Base-by-base conservation (phyloP, 2,329 filamentous ascomycete species). In the Aspergillus sp. region DNA sequence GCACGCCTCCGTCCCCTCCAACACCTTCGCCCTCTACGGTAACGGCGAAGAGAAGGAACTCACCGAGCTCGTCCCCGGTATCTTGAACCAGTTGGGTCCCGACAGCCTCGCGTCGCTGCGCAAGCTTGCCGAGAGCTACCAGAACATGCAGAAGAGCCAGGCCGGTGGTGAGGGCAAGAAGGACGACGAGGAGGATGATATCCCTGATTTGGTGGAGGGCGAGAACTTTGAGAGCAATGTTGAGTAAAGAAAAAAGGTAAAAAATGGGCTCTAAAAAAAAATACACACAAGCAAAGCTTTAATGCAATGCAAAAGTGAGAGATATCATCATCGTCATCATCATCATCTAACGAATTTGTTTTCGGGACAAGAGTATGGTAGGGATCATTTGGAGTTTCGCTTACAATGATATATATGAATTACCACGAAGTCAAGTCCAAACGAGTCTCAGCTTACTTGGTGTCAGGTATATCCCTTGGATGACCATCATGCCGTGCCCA, bases 11-110 rank as follows among this genome's bases (percentile, higher is more conserved):
- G 90, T 97, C 61, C 89, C 91, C 64, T 83, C 90, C 74, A 98
- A 98, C 84, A 98, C 93, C 72, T 98, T 97, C 73, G 93, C 93
- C 75, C 94, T 98, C 79, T 98, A 97, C 80, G 93, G 93, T 63
- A 85, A 88, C 72, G 93, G 91, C 58, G 93, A 98, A 78, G 93
- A 98, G 77, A 98, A 98, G 83, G 93, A 98, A 79, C 87, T 98
- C 60, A 98, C 93, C 54, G 93, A 98, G 79, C 89, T 98, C 64
- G 93, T 98, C 58, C 93, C 93, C 64, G 93, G 93, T 57, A 98
- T 98, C 76, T 87, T 98, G 56, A 98, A 97, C 85, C 93, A 98
- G 80, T 88, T 98, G 55, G 93, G 93, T 66, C 93, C 93, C 66
- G 93, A 98, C 79, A 95, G 88, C 55, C 86, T 98, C 51, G 93